A percentile compares a stretch with the other conserved stretches of the same genome.
These are phyloP conservation scores for Pholiota adiposa DNA, from an alignment of 1,284 basidiomycete species.

Conservation along the genomic window DNA sequence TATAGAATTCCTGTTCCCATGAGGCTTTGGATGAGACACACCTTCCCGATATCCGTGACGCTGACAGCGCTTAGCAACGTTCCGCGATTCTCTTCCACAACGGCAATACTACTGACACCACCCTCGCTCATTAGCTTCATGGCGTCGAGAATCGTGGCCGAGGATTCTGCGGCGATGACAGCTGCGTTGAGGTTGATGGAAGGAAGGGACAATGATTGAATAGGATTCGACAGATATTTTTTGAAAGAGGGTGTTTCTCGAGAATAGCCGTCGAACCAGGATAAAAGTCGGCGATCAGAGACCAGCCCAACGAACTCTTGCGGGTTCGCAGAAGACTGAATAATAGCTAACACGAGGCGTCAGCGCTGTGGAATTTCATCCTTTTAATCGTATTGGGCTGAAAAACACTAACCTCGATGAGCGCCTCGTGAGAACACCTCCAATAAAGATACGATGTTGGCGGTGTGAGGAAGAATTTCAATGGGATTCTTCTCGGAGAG, in stretches of 20 bases:
- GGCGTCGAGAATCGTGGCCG: slow-evolving; percentile 67
- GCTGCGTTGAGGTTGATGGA: slow-evolving; percentile 64
- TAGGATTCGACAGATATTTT: slow-evolving; percentile 58
- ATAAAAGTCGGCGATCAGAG: slow-evolving; percentile 62
- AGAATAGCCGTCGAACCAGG: slow-evolving; percentile 65
- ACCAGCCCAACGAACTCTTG: slow-evolving; percentile 57
- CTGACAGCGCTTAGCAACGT: slow-evolving; percentile 72
- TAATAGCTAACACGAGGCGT: slow-evolving; percentile 45
- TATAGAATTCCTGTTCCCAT: too few relatives aligned
- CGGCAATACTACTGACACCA: slow-evolving; percentile 78
- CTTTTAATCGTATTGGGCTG: slow-evolving; percentile 2
- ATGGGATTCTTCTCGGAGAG: slow-evolving; percentile 82
- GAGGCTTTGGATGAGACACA: slow-evolving; percentile 32
- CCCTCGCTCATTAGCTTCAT: slow-evolving; percentile 82
- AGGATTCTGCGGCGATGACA: slow-evolving; percentile 62
- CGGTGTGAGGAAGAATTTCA: slow-evolving; percentile 61
- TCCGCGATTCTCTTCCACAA: slow-evolving; percentile 66
- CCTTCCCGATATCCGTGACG: slow-evolving; percentile 78
- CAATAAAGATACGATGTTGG: slow-evolving; percentile 65
- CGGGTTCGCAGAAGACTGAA: slow-evolving; percentile 44
- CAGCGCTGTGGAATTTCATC: background rate
- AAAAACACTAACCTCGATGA: slow-evolving; percentile 58
- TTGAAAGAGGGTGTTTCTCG: slow-evolving; percentile 51
- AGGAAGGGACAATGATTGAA: slow-evolving; percentile 62
- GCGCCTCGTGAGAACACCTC: slow-evolving; percentile 68